Base-by-base conservation (phyloP, 495 filamentous ascomycete genomes). In the Tetracladium marchalianum region DNA sequence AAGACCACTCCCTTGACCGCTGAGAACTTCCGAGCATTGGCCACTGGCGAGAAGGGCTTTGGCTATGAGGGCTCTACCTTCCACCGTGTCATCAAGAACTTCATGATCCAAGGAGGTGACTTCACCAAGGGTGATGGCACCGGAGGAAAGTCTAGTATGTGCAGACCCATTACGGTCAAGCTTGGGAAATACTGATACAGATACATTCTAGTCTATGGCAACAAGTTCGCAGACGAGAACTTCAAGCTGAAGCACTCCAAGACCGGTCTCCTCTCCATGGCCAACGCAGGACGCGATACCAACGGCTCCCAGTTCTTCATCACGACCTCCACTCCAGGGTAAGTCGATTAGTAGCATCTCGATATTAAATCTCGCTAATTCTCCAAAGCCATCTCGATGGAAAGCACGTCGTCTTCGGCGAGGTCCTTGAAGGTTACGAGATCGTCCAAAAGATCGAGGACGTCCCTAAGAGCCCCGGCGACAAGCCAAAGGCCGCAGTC, bases 101-200 rank as follows among this genome's bases (percentile, higher is more conserved):
- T 98, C 74, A 98, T 98, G 92, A 95, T 96, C 64, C 92, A 98
- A 71, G 92, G 92, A 63, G 92, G 93, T 70, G 93, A 99, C 71
- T 99, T 99, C 72, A 99, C 93, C 65, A 87, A 81, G 51, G 81
- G 81, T 54, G 90, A 99, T 62, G 90, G 90, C 59, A 96, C 90
- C 62, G 92, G 92, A 64, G 92, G 92, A 58, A 96, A 95, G 78
- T 95, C 89, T 39, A 80, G 76, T 78, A 67, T 52, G 74, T 72
- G 45, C 35, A n/a, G n/a, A n/a, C n/a, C n/a, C n/a, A n/a, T n/a
- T n/a, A n/a, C n/a, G n/a, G n/a, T n/a, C n/a, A 32, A 38, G 16
- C 5, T 17, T 27, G 7, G 3, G 22, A 3, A 27, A 27, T 27
- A 7, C 22, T 27, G 22, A 34, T 41, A 32, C 47, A 55, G 32